Evolutionary conservation across 768 basidiomycete genomes (phyloP).

Genomic region (Vararia minispora): DNA sequence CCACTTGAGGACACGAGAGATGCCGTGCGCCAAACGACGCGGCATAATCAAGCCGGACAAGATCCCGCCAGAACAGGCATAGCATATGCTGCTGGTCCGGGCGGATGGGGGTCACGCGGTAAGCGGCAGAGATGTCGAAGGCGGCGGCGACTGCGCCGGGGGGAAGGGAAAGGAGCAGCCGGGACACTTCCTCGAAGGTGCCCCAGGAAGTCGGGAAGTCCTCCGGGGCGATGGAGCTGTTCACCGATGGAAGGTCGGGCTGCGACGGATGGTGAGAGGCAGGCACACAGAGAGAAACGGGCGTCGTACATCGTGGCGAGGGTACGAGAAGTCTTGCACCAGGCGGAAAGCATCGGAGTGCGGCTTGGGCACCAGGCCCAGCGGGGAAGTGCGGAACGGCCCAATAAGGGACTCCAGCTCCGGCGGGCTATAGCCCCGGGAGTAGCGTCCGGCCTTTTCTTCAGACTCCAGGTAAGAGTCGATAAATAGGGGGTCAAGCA

Average conservation of each 20-base stretch:
- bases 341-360: slow-evolving; percentile 14
- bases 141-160: slow-evolving; percentile 24
- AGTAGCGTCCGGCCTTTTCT: too few relatives aligned
- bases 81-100: slow-evolving; percentile 20
- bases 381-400: slow-evolving; percentile 20
- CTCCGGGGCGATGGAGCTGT: slow-evolving; percentile 17
- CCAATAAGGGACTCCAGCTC: slow-evolving; percentile 19
- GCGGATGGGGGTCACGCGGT: slow-evolving; percentile 22
- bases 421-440: too few relatives aligned
- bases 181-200: slow-evolving; percentile 18
- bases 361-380: slow-evolving; percentile 18
- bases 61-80: too few relatives aligned
- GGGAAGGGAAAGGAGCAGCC: slow-evolving; percentile 21
- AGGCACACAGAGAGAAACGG: too few relatives aligned
- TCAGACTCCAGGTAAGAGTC: too few relatives aligned
- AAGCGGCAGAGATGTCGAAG: slow-evolving; percentile 28
- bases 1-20: slow-evolving; percentile 31
- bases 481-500: too few relatives aligned
- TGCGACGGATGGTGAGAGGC: too few relatives aligned
- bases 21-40: too few relatives aligned
- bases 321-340: slow-evolving; percentile 20
- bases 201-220: slow-evolving; percentile 23
- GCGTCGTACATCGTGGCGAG: neutral
- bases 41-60: too few relatives aligned
- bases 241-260: too few relatives aligned